Base-by-base conservation (phyloP, 345 rosid species). In the Leavenworthia alabamica region DNA sequence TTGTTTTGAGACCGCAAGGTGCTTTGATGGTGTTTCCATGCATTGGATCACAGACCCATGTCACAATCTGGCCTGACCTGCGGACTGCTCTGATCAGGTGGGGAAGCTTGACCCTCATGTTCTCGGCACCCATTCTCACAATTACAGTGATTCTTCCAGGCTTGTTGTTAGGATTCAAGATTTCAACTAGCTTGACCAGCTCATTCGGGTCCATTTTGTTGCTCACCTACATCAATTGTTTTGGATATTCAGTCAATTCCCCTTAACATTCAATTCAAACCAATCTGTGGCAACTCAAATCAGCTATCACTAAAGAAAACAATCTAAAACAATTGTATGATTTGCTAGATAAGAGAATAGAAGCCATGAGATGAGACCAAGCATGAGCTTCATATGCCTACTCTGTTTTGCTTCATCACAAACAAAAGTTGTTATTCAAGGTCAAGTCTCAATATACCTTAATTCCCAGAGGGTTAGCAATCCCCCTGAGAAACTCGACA, bases 11-110 rank as follows among this genome's bases (percentile, higher is more conserved):
- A 7, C 89, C 89, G 24, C 86, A 79, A 1, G 89, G 89, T 47
- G 89, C 86, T 68, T 79, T 73, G 46, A 81, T 83, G 15, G 88
- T 83, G 83, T 83, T 81, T 43, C 88, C 86, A 5, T 83, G 88
- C 84, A 83, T 75, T 4, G 86, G 89, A 77, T 83, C 89, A 17
- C 77, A 71, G 37, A 83, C 86, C 89, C 89, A 83, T 55, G 86
- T 79, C 67, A 83, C 86, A 31, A 81, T 64, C 60, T 81, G 81
- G 46, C 86, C 89, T 32, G 83, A 81, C 44, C 79, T 62, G n/a
- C 86, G 77, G 22, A 77, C 84, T 13, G 86, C 84, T 75, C 84
- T 81, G 77, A 79, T 64, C 56, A 83, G 64, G 46, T 79, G 81
- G 0, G 86, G 86, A 66, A 81, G 78, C 78, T 77, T 83, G 6